Percentiles rank a stretch among this genome's conserved stretches.
phyloP scores from a whole-genome alignment of 768 basidiomycete species.

The Mycena galopus region DNA sequence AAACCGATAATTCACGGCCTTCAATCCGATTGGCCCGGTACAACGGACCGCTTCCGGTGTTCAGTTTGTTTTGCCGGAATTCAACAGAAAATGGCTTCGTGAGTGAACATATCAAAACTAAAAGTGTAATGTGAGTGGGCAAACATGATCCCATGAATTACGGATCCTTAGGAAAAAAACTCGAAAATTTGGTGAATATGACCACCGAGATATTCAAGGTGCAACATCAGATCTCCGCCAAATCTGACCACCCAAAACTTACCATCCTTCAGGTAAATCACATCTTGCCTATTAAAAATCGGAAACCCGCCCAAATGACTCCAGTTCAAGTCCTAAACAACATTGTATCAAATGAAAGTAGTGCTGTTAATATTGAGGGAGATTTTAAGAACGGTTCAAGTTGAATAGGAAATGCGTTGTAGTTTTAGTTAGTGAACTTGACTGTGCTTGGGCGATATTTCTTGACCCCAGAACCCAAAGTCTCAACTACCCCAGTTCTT shows the following conservation, averaged over 20 bases:
- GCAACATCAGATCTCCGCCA: not conserved
- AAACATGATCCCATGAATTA: too few species aligned
- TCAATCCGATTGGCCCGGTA: constrained; percentile 2
- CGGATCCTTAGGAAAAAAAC: too few species aligned
- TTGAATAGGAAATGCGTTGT: not conserved
- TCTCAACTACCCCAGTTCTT: too few species aligned
- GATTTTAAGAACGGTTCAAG: not conserved
- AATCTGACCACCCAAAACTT: not conserved
- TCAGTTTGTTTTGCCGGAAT: constrained; percentile 1
- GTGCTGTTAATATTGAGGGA: not conserved
- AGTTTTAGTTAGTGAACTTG: too few species aligned
- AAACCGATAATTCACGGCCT: not conserved
- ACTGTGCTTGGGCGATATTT: too few species aligned
- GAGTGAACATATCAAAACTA: too few species aligned
- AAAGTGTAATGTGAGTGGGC: too few species aligned
- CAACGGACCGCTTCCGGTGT: not conserved
- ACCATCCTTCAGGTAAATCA: not conserved
- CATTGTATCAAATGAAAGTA: not conserved
- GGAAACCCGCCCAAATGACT: not conserved
- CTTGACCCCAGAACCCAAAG: too few species aligned
- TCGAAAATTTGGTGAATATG: too few species aligned
- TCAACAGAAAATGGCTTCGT: not conserved
- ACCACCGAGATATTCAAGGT: not conserved
- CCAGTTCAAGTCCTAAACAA: not conserved
- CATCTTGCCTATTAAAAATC: not conserved